Base-by-base conservation (phyloP, 192 early-diverging fungal species). In the Linnemannia schmuckeri region DNA sequence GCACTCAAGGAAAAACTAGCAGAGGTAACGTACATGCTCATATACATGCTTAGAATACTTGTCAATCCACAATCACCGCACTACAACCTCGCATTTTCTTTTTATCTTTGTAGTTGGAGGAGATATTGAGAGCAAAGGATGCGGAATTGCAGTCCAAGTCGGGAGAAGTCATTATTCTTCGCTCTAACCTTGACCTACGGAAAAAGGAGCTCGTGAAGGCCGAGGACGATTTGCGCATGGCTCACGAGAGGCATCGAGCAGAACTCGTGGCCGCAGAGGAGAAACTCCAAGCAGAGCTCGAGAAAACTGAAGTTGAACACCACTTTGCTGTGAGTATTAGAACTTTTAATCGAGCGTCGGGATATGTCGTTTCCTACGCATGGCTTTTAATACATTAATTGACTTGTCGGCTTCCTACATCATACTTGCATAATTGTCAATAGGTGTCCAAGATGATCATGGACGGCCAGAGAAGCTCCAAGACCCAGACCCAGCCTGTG, bases 241-340 rank as follows among this genome's bases (percentile, higher is more conserved):
- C 30, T 30, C n/a, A 33, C 9, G 61, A 66, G 12, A 66, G 76
- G 46, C 41, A 80, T 54, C 73, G 71, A 49, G 18, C 73, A 5
- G 78, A 85, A 15, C 76, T 47, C 8, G 22, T 46, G 18, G n/a
- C 70, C 2, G 24, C 80, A 57, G 54, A 68, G 35, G 78, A 85
- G 30, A 76, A 85, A 22, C 44, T 72, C 38, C 68, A 40, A 0
- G 76, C 63, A 55, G 83, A 80, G 9, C 69, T 85, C 17, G 69
- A 35, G 7, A 85, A 85, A 40, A 40, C 66, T 0, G 72, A 80
- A 17, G 75, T 85, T 52, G 46, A 55, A 54, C 83, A 80, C 55
- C 78, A 80, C 30, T 85, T 85, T 63, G 83, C 79, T 33, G 83
- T 85, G 41, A 47, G 70, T 76, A 33, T 4, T 8, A 13, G 6